phyloP scores from a whole-genome alignment of 192 early-diverging fungal species.

The Coemansia sp. region DNA sequence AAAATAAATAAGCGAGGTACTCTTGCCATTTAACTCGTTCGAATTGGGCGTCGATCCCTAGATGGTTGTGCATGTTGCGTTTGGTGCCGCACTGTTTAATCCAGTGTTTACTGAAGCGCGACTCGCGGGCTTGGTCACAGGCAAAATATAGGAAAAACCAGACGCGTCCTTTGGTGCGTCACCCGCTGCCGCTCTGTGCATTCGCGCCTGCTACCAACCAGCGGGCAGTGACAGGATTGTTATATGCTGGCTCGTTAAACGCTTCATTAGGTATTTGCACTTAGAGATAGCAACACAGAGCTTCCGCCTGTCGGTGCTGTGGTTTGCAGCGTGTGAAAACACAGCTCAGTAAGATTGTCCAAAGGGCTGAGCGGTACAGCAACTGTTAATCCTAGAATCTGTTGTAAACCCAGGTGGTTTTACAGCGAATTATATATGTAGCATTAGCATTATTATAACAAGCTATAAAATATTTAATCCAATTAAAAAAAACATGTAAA shows the following conservation, averaged over 20 bases:
- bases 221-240: slow-evolving; percentile 42
- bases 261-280: slow-evolving; percentile 6
- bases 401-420: too few relatives aligned
- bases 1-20: slow-evolving; percentile 36
- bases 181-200: slow-evolving; percentile 3
- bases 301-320: not conserved
- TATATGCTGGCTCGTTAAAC: slow-evolving; percentile 22
- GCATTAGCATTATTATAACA: too few relatives aligned
- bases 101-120: too few relatives aligned
- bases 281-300: slow-evolving; percentile 10
- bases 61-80: slow-evolving; percentile 24
- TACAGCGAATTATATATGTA: too few relatives aligned
- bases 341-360: slow-evolving; percentile 33
- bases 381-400: not conserved
- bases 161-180: slow-evolving; percentile 32
- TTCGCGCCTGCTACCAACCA: slow-evolving; percentile 36
- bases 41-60: slow-evolving; percentile 36
- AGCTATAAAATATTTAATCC: too few relatives aligned
- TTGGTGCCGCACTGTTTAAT: slow-evolving; percentile 3
- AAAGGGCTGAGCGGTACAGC: slow-evolving; percentile 12
- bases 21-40: not conserved
- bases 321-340: slow-evolving; percentile 13
- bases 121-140: slow-evolving; percentile 37
- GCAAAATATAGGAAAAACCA: slow-evolving; percentile 45
- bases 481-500: too few relatives aligned